Conservation (phyloP, 2,329 filamentous ascomycete species). For the Penicillium sp. region DNA sequence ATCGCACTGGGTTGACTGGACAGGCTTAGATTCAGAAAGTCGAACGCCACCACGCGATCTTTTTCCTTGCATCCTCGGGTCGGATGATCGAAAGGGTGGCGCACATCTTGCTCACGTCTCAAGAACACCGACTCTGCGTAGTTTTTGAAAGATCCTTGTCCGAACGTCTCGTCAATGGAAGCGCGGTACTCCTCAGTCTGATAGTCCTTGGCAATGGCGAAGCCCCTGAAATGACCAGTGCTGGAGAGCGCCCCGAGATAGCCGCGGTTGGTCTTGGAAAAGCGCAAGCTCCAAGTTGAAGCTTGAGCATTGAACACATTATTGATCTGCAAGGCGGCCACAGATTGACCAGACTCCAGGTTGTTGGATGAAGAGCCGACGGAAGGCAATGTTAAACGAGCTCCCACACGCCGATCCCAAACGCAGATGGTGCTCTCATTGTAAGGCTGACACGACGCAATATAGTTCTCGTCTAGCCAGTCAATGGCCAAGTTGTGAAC, state of each 20-base stretch:
- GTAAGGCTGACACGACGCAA: slow-evolving; percentile 51
- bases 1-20: slow-evolving; percentile 48
- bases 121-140: slow-evolving; percentile 43
- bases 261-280: slow-evolving; percentile 53
- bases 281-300: slow-evolving; percentile 57
- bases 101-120: slow-evolving; percentile 41
- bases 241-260: slow-evolving; percentile 55
- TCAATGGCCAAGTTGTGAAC: slow-evolving; percentile 61
- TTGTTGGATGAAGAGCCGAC: slow-evolving; percentile 26
- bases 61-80: slow-evolving; percentile 41
- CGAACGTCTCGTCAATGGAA: slow-evolving; percentile 37
- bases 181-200: slow-evolving; percentile 34
- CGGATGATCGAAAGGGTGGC: slow-evolving; percentile 42
- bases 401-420: slow-evolving; percentile 54
- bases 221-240: slow-evolving; percentile 53
- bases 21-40: slow-evolving; percentile 49
- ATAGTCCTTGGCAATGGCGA: slow-evolving; percentile 50
- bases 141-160: slow-evolving; percentile 35
- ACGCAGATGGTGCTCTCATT: slow-evolving; percentile 55
- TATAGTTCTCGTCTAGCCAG: slow-evolving; percentile 59
- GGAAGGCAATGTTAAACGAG: slow-evolving; percentile 32
- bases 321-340: slow-evolving; percentile 53
- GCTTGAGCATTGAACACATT: slow-evolving; percentile 49
- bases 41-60: slow-evolving; percentile 53
- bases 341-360: slow-evolving; percentile 33